Evolutionary conservation across 2,329 filamentous ascomycete genomes (phyloP), one percentile per base, ranked within the genome.

Genomic region (Huntiella decipiens): DNA sequence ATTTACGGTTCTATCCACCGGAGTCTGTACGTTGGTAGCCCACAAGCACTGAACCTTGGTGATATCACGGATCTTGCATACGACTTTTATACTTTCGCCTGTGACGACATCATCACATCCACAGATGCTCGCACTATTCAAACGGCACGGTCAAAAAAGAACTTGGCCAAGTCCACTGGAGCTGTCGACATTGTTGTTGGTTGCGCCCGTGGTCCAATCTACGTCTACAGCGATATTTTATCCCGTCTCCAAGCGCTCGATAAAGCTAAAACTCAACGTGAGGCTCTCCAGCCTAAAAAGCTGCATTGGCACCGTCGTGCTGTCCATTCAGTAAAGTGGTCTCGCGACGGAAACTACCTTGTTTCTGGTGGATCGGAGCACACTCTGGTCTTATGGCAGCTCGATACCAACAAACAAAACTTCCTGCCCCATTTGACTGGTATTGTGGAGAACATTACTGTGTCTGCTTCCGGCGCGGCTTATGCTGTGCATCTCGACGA

Each of bases 281-380:
- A 73, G 36, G 67, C 71, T 15, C 58, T 74, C 17, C 66, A 69
- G 50, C 69, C 68, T 32, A 76, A 79, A 47, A 81, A 79, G 52
- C 67, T 87, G 45, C 91, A 96, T 60, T 98, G 91, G 91, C 91
- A 98, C 61, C 74, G 86, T 54, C 77, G 79, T 54, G 74, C 79
- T 42, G 86, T 95, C 6, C 79, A 82, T 54, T 73, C 83, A 7
- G 69, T 94, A 48, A 93, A 91, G 60, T 96, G 87, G 82, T 95
- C 91, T 11, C 69, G 70, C 53, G 91, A 98, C 68, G 87, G 88
- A 84, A 86, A 94, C 57, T 98, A 98, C 60, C 64, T 98, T 49
- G 79, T 98, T 44, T 96, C 91, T 47, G 91, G 91, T 56, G 91
- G 91, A 31, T 76, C 77, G 16, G 91, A 98, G 62, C 87, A 85